Conservation (phyloP, 768 basidiomycete genomes). For the Lactifluus echinatus region DNA sequence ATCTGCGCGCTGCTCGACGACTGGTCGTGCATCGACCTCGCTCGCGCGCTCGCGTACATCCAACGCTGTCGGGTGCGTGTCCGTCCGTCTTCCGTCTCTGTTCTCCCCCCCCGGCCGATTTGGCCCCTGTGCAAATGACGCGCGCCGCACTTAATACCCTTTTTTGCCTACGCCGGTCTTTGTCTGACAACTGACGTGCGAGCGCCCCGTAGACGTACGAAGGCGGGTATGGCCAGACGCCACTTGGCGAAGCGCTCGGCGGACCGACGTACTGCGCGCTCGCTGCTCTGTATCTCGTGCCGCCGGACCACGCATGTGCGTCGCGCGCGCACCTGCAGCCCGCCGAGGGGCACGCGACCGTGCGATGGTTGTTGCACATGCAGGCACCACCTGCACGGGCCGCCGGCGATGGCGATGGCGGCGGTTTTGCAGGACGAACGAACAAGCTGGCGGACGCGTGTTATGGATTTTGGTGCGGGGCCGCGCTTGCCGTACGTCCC, state of each 20-base stretch:
- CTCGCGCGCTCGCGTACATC: conserved; percentile 55
- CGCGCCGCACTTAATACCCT: too few relatives aligned
- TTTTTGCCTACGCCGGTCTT: neutral
- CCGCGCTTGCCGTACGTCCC: conserved; percentile 56
- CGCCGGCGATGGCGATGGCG: conserved; percentile 29
- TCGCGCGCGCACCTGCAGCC: conserved; percentile 22
- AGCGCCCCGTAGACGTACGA: conserved; percentile 93
- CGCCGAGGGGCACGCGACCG: conserved; percentile 42
- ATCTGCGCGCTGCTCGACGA: conserved; percentile 72
- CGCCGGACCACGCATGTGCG: conserved; percentile 20
- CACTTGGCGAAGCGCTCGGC: conserved; percentile 84
- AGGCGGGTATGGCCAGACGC: conserved; percentile 83
- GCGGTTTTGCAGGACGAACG: conserved; percentile 85
- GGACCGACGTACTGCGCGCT: conserved; percentile 92
- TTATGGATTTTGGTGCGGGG: conserved; percentile 95
- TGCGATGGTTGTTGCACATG: conserved; percentile 71
- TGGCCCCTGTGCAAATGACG: too few relatives aligned
- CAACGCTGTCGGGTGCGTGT: conserved; percentile 57
- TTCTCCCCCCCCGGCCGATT: too few relatives aligned
- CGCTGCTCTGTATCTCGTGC: conserved; percentile 58
- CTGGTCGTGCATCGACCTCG: conserved; percentile 65
- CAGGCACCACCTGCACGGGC: conserved; percentile 34
- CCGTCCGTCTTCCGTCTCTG: too few relatives aligned
- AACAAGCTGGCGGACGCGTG: conserved; percentile 87
- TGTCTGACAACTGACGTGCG: too few relatives aligned